phyloP scores from a whole-genome alignment of 2,329 filamentous ascomycete species.

The Tolypocladium tundrense region DNA sequence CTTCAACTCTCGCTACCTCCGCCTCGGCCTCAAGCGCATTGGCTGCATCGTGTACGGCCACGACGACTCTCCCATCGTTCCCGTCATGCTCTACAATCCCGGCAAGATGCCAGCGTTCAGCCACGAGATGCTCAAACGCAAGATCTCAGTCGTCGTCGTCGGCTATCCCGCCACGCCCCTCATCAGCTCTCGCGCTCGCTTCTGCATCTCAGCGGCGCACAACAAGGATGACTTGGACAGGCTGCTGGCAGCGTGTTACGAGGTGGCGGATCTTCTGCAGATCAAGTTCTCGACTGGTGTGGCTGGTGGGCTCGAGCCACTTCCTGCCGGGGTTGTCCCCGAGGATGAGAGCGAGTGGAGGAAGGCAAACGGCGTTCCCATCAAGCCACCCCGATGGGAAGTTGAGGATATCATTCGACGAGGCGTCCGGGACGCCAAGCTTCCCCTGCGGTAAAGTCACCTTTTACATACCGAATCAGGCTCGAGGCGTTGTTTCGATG shows the following conservation, averaged over 20 bases:
- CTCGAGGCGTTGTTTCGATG: constrained; percentile 11
- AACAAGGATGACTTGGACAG: constrained; percentile 98
- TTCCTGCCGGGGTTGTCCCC: constrained; percentile 59
- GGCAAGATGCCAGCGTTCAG: constrained; percentile 98
- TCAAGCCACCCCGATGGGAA: constrained; percentile 70
- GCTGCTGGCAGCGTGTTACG: constrained; percentile 78
- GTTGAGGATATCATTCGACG: constrained; percentile 71
- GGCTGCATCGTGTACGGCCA: constrained; percentile 96
- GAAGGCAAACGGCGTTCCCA: constrained; percentile 52
- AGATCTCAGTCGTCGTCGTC: constrained; percentile 94
- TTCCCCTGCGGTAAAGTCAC: constrained; percentile 50
- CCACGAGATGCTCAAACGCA: constrained; percentile 95
- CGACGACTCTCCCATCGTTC: constrained; percentile 95
- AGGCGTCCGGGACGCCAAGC: constrained; percentile 67
- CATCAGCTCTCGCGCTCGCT: constrained; percentile 86
- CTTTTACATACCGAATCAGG: neutral
- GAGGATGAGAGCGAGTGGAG: constrained; percentile 64
- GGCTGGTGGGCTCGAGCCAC: constrained; percentile 72
- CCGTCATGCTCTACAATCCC: constrained; percentile 91
- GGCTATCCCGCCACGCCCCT: constrained; percentile 94
- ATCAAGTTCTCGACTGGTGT: constrained; percentile 96
- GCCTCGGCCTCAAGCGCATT: constrained; percentile 89
- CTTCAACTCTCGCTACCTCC: constrained; percentile 98
- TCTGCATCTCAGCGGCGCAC: constrained; percentile 92
- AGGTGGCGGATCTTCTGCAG: constrained; percentile 84